Evolutionary conservation across 257 asterid genomes (phyloP), one percentile per base, ranked within the genome.

Genomic region (Solanum rostratum): DNA sequence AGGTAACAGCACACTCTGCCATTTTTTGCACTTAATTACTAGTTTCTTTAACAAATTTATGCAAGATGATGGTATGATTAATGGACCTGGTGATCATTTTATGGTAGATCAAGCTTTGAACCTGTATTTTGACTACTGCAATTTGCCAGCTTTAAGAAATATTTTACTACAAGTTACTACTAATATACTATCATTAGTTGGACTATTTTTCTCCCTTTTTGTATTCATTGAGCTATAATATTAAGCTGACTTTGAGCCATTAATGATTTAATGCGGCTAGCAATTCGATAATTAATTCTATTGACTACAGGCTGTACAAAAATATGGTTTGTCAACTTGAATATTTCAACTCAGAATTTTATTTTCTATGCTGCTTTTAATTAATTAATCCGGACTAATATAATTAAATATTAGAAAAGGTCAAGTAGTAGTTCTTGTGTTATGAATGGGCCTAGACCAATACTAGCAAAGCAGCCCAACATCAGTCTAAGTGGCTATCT

Each of bases 1-100:
- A 85, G n/a, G 83, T 14, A 3, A 89, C 83, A 2, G 88, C 81
- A 13, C 81, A 7, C 65, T 86, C 88, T 30, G 88, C 92, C 92
- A 89, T 89, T 60, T 68, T 7, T 45, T 15, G 20, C 82, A 10
- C 62, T 0, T 19, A 18, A 16, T 24, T 2, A 27, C 69, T n/a
- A 7, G 7, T 74, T 24, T 74, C 24, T 74, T 24, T 7, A 22
- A 15, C 22, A 46, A 46, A 8, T 76, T 46, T 14, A 24, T 49
- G 43, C 60, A 46, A 76, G 8, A 49, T 76, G 10, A 7, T 46
- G 60, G 1, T 74, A 3, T 74, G 12, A 15, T 14, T 14, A 2
- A 15, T 7, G 60, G 82, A 76, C 10, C 5, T 76, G 5, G 1
- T 16, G 82, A 76, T 49, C 82, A 76, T 15, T 76, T 76, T 46